Evolutionary conservation across 1,284 basidiomycete genomes (phyloP).

Genomic region (Cutaneotrichosporon sp.): DNA sequence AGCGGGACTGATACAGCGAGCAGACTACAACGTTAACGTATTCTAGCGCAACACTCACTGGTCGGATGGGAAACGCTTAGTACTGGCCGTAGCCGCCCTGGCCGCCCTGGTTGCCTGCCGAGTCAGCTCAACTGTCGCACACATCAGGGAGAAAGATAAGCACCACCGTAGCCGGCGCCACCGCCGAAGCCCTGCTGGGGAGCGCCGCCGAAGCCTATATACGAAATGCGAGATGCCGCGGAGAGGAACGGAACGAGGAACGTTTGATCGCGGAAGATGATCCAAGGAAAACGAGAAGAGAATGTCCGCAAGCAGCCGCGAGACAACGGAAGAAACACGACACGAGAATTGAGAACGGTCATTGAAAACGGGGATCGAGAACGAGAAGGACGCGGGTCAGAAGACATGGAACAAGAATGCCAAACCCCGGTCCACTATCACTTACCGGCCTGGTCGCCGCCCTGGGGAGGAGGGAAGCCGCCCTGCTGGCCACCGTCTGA

Average conservation of each 20-base stretch:
- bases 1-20: constrained; percentile 6
- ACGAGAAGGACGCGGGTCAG: constrained; percentile 1
- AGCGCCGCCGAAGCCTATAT: constrained; percentile 16
- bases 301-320: neutral
- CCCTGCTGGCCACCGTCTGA: constrained; percentile 27
- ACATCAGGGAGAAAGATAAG: constrained; percentile 1
- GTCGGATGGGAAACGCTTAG: constrained; percentile 19
- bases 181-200: constrained; percentile 18
- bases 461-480: constrained; percentile 38
- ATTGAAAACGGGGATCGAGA: constrained; percentile 1
- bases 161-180: constrained; percentile 28
- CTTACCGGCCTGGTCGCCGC: constrained; percentile 26
- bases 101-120: constrained; percentile 20
- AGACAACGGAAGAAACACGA: neutral
- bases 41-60: neutral
- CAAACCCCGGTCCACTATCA: constrained; percentile 8
- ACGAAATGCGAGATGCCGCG: constrained; percentile 2
- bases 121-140: constrained; percentile 8
- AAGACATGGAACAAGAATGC: constrained; percentile 2
- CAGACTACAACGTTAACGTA: neutral
- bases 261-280: neutral
- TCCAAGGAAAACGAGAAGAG: neutral
- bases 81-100: constrained; percentile 38
- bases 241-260: neutral
- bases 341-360: constrained; percentile 1